Conservation (phyloP, 176 grass and related monocot genomes). For the Hsuehochloa calcarea region DNA sequence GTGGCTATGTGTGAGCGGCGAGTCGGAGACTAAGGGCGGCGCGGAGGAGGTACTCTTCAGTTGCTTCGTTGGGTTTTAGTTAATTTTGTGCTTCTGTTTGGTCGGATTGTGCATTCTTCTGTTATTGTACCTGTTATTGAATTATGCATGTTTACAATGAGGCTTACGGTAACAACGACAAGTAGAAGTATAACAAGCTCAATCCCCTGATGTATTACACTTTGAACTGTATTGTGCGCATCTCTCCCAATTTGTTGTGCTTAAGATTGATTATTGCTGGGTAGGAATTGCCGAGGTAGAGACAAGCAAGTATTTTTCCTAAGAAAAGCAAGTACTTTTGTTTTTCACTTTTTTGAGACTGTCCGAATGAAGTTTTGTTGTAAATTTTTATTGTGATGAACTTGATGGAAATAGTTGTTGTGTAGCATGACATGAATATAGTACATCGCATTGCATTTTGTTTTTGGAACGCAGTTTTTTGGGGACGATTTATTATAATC, state of each 20-base stretch:
- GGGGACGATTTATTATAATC: neutral
- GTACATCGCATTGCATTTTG: neutral
- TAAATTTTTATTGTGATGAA: neutral
- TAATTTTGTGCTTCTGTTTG: slow-evolving; percentile 4
- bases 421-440: neutral
- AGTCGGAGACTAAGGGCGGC: slow-evolving; percentile 49
- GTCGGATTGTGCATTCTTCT: neutral
- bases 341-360: neutral
- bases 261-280: neutral
- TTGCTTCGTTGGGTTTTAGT: neutral
- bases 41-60: slow-evolving; percentile 58
- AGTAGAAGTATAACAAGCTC: neutral
- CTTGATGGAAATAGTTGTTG: neutral
- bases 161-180: neutral
- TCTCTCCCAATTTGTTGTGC: neutral
- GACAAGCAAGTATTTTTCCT: neutral
- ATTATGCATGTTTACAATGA: neutral
- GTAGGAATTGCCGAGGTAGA: neutral
- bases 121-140: neutral
- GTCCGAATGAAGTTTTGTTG: neutral
- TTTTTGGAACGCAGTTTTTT: neutral
- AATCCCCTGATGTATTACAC: neutral
- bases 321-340: neutral
- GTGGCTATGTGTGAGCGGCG: slow-evolving; percentile 71
- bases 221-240: neutral